Evolutionary conservation across 148 eudicot genomes (phyloP).

Genomic region (Vaccinium myrtillus): DNA sequence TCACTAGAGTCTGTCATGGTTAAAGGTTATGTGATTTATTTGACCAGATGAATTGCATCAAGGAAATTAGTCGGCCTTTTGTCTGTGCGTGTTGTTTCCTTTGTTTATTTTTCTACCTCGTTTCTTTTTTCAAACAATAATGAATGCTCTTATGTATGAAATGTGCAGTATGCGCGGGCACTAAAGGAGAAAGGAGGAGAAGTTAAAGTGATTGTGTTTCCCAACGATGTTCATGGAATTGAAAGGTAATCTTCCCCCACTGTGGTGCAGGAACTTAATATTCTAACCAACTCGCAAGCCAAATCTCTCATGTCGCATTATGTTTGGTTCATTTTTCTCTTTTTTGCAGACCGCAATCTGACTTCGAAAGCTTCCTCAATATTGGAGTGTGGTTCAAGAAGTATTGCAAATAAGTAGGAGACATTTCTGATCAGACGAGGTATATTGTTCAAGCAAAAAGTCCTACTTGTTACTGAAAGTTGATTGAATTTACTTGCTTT

Average conservation of each 20-base stretch:
- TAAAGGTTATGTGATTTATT: not conserved
- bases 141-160: conserved; percentile 10
- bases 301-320: not conserved
- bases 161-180: conserved; percentile 71
- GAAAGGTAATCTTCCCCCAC: conserved; percentile 48
- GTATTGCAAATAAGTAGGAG: conserved; percentile 49
- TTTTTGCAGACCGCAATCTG: conserved; percentile 83
- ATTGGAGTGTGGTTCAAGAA: conserved; percentile 96
- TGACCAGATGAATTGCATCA: not conserved
- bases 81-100: not conserved
- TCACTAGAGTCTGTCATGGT: not conserved
- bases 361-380: conserved; percentile 85
- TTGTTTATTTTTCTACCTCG: not conserved
- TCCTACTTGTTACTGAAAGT: not conserved
- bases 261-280: not conserved
- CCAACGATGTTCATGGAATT: conserved; percentile 69
- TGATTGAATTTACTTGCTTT: not conserved
- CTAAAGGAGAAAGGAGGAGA: conserved; percentile 80
- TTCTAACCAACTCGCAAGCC: not conserved
- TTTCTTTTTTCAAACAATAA: not conserved
- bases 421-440: not conserved
- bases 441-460: not conserved
- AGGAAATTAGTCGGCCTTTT: not conserved
- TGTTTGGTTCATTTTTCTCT: conserved; percentile 18
- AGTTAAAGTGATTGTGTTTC: conserved; percentile 68